A percentile compares a stretch with the other conserved stretches of the same genome.
phyloP scores from a whole-genome alignment of 2,329 filamentous ascomycete genomes.

The Madurella mycetomatis region DNA sequence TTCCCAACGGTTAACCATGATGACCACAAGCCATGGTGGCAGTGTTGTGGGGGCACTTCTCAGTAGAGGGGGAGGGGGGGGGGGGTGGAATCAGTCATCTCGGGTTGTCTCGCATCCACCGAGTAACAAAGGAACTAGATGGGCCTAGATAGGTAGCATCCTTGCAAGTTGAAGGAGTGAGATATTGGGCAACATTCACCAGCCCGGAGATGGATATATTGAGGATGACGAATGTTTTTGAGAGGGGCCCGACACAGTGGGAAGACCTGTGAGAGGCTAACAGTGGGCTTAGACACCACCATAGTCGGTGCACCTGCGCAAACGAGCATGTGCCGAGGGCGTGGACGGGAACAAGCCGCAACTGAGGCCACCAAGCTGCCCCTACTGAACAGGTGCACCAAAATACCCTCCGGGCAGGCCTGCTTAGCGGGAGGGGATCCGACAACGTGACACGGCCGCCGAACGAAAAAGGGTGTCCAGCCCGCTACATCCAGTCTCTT shows the following conservation, averaged over 20 bases:
- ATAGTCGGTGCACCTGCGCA: neutral
- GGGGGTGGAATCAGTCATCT: neutral
- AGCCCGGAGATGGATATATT: too few species aligned
- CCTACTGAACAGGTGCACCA: neutral
- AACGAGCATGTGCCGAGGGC: neutral
- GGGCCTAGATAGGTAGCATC: neutral
- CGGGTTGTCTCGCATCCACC: conserved; percentile 1
- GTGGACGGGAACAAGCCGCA: neutral
- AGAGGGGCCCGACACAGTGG: neutral
- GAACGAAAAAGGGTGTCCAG: too few species aligned
- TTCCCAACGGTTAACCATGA: neutral
- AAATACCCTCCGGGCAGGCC: neutral
- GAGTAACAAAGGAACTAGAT: neutral
- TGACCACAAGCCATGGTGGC: too few species aligned
- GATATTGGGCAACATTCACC: too few species aligned
- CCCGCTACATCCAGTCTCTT: too few species aligned
- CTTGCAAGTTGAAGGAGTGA: too few species aligned
- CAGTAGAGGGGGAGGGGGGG: neutral
- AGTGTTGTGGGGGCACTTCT: too few species aligned
- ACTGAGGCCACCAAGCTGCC: neutral
- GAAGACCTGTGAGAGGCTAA: conserved; percentile 1
- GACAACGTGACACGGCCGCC: neutral
- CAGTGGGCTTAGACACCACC: neutral
- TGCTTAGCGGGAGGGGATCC: neutral
- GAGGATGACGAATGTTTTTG: neutral